Evolutionary conservation across 305 asterid genomes (phyloP).

Genomic region (Fraxinus xanthoxyloides): DNA sequence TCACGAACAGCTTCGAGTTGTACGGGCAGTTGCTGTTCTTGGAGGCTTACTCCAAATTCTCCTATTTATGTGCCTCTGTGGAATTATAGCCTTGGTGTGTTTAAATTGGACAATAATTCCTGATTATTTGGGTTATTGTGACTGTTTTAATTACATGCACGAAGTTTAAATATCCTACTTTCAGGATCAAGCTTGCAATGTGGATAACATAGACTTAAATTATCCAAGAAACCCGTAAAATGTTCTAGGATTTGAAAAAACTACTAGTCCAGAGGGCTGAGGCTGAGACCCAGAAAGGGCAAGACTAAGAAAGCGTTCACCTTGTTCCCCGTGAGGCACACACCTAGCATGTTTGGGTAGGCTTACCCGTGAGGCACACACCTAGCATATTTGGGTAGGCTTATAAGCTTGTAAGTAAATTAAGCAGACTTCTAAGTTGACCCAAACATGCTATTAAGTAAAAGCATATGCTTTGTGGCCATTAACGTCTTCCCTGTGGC

Average conservation of each 20-base stretch:
- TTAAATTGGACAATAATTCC: neutral
- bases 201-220: constrained; percentile 2
- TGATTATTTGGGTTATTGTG: neutral
- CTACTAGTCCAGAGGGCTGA: neutral
- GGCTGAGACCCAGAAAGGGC: neutral
- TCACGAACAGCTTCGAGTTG: constrained; percentile 77
- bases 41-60: constrained; percentile 95
- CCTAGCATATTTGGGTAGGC: neutral
- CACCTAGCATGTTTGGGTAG: neutral
- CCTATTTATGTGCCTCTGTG: constrained; percentile 92
- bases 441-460: neutral
- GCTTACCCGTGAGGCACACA: neutral
- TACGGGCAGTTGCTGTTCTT: constrained; percentile 97
- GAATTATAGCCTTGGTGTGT: constrained; percentile 86
- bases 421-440: neutral
- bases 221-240: neutral
- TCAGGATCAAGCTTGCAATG: neutral
- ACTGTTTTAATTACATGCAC: neutral
- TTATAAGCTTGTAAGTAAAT: neutral
- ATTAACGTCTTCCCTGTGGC: neutral
- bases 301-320: neutral
- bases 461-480: neutral
- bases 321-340: neutral
- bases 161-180: constrained; percentile 1
- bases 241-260: neutral